Percentiles rank a stretch among this genome's conserved stretches.
These are phyloP conservation scores for Isabelozyma rhagii DNA, from an alignment of 805 yeast species.

Conservation along the genomic window DNA sequence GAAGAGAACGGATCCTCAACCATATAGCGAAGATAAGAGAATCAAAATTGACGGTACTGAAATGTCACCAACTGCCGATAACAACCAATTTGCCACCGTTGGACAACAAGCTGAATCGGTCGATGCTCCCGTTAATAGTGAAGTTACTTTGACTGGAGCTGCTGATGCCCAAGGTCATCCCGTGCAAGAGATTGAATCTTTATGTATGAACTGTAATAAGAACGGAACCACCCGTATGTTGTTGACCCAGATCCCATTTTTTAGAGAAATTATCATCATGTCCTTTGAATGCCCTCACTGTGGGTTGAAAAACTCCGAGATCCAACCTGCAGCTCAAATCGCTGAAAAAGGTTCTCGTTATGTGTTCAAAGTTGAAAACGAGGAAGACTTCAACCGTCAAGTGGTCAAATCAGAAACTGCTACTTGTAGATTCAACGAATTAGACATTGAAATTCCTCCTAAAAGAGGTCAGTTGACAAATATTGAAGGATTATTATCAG, in stretches of 20 bases:
- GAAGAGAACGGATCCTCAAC: constrained; percentile 15
- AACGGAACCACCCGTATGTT: constrained; percentile 81
- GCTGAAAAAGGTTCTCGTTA: constrained; percentile 85
- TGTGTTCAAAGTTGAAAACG: constrained; percentile 60
- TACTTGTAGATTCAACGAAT: constrained; percentile 70
- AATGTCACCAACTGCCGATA: constrained; percentile 5
- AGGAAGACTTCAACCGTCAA: constrained; percentile 81
- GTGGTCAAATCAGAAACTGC: constrained; percentile 90
- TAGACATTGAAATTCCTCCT: constrained; percentile 93
- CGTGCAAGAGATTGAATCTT: constrained; percentile 89
- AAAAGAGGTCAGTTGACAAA: constrained; percentile 91
- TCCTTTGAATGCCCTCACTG: constrained; percentile 96
- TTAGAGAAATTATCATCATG: constrained; percentile 88
- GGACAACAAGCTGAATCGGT: constrained; percentile 40
- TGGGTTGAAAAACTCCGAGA: constrained; percentile 83
- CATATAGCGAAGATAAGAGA: constrained; percentile 7
- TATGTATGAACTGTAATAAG: constrained; percentile 93
- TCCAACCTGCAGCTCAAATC: constrained; percentile 92
- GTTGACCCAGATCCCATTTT: constrained; percentile 86
- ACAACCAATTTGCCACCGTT: constrained; percentile 26
- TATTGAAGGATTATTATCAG: constrained; percentile 82
- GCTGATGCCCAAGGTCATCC: constrained; percentile 86
- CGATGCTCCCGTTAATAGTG: constrained; percentile 29
- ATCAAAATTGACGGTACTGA: constrained; percentile 3
- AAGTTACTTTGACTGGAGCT: constrained; percentile 69